Conservation (phyloP, 331 rosid species). For the Prunus yedoensis region DNA sequence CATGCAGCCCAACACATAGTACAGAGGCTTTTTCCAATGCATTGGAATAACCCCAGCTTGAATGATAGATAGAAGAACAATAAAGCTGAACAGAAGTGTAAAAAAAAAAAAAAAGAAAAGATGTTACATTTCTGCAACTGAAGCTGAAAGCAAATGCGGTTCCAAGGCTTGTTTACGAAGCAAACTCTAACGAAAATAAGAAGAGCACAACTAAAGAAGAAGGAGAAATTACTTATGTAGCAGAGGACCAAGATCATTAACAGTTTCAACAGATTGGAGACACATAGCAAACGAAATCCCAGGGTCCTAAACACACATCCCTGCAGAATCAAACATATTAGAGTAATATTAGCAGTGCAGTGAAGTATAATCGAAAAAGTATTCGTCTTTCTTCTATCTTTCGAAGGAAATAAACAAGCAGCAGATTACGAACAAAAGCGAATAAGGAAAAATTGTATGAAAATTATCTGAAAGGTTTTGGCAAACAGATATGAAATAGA, state of each 20-base stretch:
- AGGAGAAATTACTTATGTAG: constrained; percentile 37
- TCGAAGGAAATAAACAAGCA: no score
- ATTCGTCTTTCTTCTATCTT: neutral
- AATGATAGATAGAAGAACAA: constrained; percentile 42
- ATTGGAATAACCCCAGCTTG: constrained; percentile 50
- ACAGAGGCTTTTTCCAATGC: constrained; percentile 51
- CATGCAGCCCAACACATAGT: constrained; percentile 47
- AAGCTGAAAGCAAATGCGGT: neutral
- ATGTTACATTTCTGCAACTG: neutral
- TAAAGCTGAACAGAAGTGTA: constrained; percentile 30
- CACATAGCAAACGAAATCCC: constrained; percentile 45
- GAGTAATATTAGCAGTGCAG: neutral
- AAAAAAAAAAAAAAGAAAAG: no score
- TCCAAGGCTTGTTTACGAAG: neutral
- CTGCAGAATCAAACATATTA: constrained; percentile 27
- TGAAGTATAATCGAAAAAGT: neutral
- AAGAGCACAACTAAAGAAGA: neutral
- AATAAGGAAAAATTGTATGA: no score
- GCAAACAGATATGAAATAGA: neutral
- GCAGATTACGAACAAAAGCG: no score
- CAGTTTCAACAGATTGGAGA: constrained; percentile 34
- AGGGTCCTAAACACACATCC: constrained; percentile 45
- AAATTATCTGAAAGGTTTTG: no score
- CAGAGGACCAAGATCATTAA: constrained; percentile 43
- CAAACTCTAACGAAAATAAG: neutral